These are phyloP conservation scores for Penicillium expansum DNA, from an alignment of 2,329 filamentous ascomycete genomes.

Conservation along the genomic window DNA sequence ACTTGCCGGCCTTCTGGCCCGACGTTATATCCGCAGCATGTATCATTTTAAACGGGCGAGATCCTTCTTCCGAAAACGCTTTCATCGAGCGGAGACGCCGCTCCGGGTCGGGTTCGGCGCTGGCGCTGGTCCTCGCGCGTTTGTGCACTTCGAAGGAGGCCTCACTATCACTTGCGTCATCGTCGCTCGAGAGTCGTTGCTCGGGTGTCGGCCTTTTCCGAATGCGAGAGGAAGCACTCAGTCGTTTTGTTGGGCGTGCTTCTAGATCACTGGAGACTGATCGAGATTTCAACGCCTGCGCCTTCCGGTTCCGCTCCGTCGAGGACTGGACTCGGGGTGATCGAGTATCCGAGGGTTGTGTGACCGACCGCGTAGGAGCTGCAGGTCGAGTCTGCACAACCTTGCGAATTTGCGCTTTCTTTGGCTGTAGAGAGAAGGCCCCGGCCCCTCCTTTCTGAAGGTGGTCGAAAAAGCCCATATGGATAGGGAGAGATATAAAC, in stretches of 20 bases:
- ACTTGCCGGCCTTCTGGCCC: conserved; percentile 47
- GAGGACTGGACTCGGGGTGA: conserved; percentile 20
- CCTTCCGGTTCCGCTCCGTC: conserved; percentile 24
- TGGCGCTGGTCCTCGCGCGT: conserved; percentile 40
- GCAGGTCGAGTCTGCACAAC: conserved; percentile 39
- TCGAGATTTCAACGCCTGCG: conserved; percentile 26
- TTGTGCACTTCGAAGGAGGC: conserved; percentile 44
- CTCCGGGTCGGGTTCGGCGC: conserved; percentile 45
- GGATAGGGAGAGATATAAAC: conserved; percentile 18
- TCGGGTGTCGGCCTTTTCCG: conserved; percentile 42
- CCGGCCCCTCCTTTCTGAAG: conserved; percentile 45
- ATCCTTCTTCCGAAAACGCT: conserved; percentile 45
- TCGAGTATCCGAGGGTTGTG: conserved; percentile 23
- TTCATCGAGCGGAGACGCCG: conserved; percentile 45
- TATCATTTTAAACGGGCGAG: conserved; percentile 43
- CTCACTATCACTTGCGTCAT: conserved; percentile 44
- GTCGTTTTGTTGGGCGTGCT: conserved; percentile 29
- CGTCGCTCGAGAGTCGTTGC: conserved; percentile 41
- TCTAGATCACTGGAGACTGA: conserved; percentile 33
- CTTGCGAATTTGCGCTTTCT: conserved; percentile 44
- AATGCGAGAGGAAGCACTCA: conserved; percentile 31
- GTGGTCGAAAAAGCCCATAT: conserved; percentile 47
- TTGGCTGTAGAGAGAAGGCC: conserved; percentile 41
- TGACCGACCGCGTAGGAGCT: conserved; percentile 28
- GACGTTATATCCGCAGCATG: conserved; percentile 51